These are phyloP conservation scores for Candida endomychidarum DNA, from an alignment of 805 yeast species.

Conservation along the genomic window DNA sequence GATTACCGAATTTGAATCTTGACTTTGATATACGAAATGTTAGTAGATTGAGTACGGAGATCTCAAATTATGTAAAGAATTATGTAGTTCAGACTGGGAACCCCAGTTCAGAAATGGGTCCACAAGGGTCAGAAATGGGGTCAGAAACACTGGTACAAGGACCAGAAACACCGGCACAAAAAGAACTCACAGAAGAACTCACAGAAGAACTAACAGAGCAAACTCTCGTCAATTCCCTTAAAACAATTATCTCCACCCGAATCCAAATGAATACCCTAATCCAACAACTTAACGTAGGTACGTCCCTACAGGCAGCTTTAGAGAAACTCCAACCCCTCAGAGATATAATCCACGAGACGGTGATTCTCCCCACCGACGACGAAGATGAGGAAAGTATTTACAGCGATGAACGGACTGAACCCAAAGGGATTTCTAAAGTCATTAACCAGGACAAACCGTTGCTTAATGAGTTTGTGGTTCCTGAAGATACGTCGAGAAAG, in stretches of 20 bases:
- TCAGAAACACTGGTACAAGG: too few relatives aligned
- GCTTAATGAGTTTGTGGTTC: constrained; percentile 52
- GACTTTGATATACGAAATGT: constrained; percentile 10
- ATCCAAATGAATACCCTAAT: constrained; percentile 43
- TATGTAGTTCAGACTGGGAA: constrained; percentile 20
- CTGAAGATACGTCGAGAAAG: constrained; percentile 25
- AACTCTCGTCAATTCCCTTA: constrained; percentile 18
- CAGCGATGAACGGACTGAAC: constrained; percentile 38
- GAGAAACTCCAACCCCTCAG: constrained; percentile 50
- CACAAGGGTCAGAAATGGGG: too few relatives aligned
- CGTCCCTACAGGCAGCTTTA: constrained; percentile 50
- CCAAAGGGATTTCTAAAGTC: constrained; percentile 53
- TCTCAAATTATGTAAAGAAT: constrained; percentile 8
- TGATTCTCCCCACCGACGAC: constrained; percentile 53
- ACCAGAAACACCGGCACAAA: too few relatives aligned
- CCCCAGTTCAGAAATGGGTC: too few relatives aligned
- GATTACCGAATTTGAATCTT: constrained; percentile 6
- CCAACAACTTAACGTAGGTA: constrained; percentile 44
- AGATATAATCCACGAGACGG: constrained; percentile 46
- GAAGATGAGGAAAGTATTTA: constrained; percentile 14
- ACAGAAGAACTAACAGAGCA: too few relatives aligned
- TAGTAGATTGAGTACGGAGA: constrained; percentile 10
- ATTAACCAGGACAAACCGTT: constrained; percentile 46
- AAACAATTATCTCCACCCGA: constrained; percentile 40
- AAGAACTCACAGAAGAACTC: too few relatives aligned